A percentile compares a stretch with the other conserved stretches of the same genome.
Conservation (phyloP, 306 rosid genomes). For the Carpinus viminea region DNA sequence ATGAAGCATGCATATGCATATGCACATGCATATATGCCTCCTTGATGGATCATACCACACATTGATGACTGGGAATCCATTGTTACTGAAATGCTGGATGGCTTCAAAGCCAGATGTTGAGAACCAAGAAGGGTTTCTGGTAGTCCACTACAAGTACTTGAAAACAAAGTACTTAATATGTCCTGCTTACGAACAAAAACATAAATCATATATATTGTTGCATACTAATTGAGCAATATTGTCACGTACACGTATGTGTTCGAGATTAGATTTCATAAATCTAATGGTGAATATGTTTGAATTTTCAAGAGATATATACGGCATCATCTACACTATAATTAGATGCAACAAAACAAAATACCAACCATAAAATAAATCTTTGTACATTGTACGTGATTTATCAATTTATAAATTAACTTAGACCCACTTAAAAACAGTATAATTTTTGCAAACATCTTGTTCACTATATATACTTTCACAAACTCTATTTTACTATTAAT, state of each 20-base stretch:
- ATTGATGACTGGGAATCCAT: constrained; percentile 80
- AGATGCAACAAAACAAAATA: too few relatives aligned
- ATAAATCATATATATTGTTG: constrained; percentile 3
- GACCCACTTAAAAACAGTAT: too few relatives aligned
- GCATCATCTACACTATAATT: too few relatives aligned
- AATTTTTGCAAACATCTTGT: not conserved
- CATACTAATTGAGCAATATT: not conserved
- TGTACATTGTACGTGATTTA: too few relatives aligned
- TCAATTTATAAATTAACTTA: too few relatives aligned
- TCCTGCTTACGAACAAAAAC: constrained; percentile 50
- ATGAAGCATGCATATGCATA: not conserved
- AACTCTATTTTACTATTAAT: too few relatives aligned
- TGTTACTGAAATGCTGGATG: constrained; percentile 55
- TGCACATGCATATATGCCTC: not conserved
- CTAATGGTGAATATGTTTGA: too few relatives aligned
- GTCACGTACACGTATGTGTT: too few relatives aligned
- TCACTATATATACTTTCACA: not conserved
- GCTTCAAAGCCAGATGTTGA: constrained; percentile 53
- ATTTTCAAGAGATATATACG: too few relatives aligned
- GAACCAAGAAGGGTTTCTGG: constrained; percentile 37
- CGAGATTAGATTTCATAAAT: too few relatives aligned
- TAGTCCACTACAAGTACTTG: constrained; percentile 41
- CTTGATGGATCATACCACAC: constrained; percentile 40
- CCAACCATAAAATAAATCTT: too few relatives aligned
- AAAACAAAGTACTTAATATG: constrained; percentile 33